Base-by-base conservation (phyloP, 257 asterid genomes). In the Solanum rostratum region DNA sequence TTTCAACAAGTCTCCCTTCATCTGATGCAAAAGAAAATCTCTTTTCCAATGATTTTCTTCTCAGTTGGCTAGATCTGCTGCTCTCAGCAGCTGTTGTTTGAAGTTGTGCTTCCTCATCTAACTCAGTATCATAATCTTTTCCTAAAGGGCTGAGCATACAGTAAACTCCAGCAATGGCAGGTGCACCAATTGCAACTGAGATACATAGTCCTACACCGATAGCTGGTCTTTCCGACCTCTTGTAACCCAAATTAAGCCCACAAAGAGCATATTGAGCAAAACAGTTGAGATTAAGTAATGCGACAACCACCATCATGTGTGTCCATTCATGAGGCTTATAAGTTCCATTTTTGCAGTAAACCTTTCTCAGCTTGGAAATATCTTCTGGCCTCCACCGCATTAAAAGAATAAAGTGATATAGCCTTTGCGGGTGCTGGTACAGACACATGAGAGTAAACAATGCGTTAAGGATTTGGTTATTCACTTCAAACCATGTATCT, bases 401-500 rank as follows among this genome's bases (percentile, higher is more conserved):
- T 18, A 95, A 91, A 62, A 93, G 89, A 15, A 90, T 84, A 27
- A 94, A 86, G 91, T 95, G 98, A 82, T 93, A 92, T 87, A 90
- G 88, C 14, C 98, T 91, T 80, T 90, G 89, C 0, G 98, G 98
- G 92, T 95, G 98, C 70, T 91, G 93, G 84, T 95, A 95, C 15
- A 95, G 87, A 85, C 98, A 95, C 98, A 95, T 92, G 73, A 95
- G 94, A 24, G 98, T 95, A 88, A 95, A 95, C 1, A 94, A 81
- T 50, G 98, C 98, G 53, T 95, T 95, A 69, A 95, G 96, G 71
- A 95, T 94, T 88, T 95, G 98, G 87, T 95, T 95, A 87, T 95
- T 94, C 79, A 95, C 97, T 86, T 94, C 98, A 66, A 93, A 95
- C 98, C 98, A 95, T 85, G 91, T 87, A 84, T 94, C 92, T 86